Evolutionary conservation across 108 stramenopile species (phyloP).

Genomic region (Bacterosira constricta): DNA sequence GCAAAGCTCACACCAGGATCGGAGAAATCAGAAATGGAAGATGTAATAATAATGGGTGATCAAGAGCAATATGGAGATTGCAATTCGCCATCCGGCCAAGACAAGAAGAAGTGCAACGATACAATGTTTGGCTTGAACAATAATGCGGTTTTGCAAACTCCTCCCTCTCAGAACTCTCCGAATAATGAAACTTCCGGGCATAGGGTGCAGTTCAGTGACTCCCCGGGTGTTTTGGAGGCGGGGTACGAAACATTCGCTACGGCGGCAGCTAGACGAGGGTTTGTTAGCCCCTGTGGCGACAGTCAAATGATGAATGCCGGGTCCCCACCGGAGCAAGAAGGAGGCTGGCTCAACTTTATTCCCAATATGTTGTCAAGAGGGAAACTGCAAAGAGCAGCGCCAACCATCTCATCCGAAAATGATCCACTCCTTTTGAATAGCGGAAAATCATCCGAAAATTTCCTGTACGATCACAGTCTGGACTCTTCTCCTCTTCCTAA

Average conservation of each 20-base stretch:
- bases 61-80: background rate
- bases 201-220: slow-evolving; percentile 3
- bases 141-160: background rate
- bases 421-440: slow-evolving; percentile 1
- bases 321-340: slow-evolving; percentile 21
- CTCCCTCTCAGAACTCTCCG: background rate
- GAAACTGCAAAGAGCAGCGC: background rate
- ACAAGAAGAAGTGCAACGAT: background rate
- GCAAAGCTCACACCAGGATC: background rate
- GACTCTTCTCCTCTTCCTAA: too few species aligned
- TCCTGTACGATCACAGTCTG: too few species aligned
- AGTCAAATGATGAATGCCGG: slow-evolving; percentile 7
- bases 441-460: too few species aligned
- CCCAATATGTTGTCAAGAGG: slow-evolving; percentile 15
- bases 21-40: background rate
- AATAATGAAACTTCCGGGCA: background rate
- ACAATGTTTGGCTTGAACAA: background rate
- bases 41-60: background rate
- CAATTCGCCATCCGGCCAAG: background rate
- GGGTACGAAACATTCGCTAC: slow-evolving; percentile 44
- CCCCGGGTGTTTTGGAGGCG: slow-evolving; percentile 11
- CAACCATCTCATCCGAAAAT: background rate
- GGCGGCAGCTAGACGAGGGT: slow-evolving; percentile 21
- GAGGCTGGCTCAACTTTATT: slow-evolving; percentile 35
- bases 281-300: background rate